A percentile compares a stretch with the other conserved stretches of the same genome.
Conservation (phyloP, 2,329 filamentous ascomycete species). For the Lachnellula subtilissima region DNA sequence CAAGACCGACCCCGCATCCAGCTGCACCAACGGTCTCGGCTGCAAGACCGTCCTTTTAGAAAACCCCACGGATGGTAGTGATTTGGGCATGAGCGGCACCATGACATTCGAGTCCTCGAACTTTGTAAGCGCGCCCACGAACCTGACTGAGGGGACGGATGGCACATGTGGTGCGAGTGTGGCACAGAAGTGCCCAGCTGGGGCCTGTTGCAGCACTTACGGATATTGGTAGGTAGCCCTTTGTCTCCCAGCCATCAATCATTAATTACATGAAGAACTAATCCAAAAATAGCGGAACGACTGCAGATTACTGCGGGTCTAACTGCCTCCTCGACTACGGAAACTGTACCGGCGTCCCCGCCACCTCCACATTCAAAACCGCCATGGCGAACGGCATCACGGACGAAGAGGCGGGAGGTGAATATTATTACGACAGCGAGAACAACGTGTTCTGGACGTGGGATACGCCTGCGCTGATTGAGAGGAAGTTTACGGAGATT, state of each 20-base stretch:
- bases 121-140: slow-evolving; percentile 1
- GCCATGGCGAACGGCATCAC: slow-evolving; percentile 3
- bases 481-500: slow-evolving; percentile 55
- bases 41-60: slow-evolving; percentile 54
- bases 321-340: slow-evolving; percentile 12
- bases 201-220: slow-evolving; percentile 11
- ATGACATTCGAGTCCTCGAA: slow-evolving; percentile 15
- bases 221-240: slow-evolving; percentile 4
- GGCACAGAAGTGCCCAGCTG: slow-evolving; percentile 4
- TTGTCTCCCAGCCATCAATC: neutral
- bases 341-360: neutral
- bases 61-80: slow-evolving; percentile 31
- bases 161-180: slow-evolving; percentile 11
- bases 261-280: neutral
- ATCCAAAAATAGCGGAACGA: neutral
- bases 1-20: slow-evolving; percentile 40
- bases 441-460: slow-evolving; percentile 66
- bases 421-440: slow-evolving; percentile 60
- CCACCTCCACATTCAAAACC: neutral
- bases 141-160: slow-evolving; percentile 15
- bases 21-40: slow-evolving; percentile 39
- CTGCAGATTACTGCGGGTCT: slow-evolving; percentile 7
- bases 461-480: slow-evolving; percentile 58
- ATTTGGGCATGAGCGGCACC: slow-evolving; percentile 6
- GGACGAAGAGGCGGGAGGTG: slow-evolving; percentile 43